Percentiles rank a stretch among this genome's conserved stretches.
Evolutionary conservation across 352 stramenopile species (phyloP).

Genomic region (Pythium coloratum): DNA sequence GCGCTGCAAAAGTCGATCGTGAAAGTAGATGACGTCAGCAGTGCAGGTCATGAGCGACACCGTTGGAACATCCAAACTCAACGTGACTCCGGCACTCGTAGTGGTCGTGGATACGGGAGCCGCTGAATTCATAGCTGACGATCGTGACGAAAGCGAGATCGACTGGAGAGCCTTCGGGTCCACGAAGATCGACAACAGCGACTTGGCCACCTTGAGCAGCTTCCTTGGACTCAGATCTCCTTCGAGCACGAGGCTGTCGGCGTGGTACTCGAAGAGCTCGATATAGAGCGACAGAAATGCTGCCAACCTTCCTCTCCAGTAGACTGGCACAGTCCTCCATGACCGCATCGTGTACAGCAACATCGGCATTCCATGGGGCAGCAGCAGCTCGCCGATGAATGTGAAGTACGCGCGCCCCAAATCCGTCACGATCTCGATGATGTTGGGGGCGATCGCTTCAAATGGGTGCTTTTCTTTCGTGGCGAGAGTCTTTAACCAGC

Average conservation of each 20-base stretch:
- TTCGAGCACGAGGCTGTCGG: constrained; percentile 30
- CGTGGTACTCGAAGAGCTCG: constrained; percentile 52
- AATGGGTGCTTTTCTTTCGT: constrained; percentile 17
- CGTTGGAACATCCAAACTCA: constrained; percentile 7
- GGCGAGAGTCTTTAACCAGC: constrained; percentile 49
- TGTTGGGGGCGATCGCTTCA: constrained; percentile 19
- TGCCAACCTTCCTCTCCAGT: constrained; percentile 32
- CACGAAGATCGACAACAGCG: constrained; percentile 21
- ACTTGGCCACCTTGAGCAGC: constrained; percentile 29
- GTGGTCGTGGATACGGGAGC: background rate
- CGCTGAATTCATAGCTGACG: background rate
- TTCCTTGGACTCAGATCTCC: constrained; percentile 36
- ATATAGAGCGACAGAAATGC: constrained; percentile 70
- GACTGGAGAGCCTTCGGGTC: constrained; percentile 16
- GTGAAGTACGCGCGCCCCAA: constrained; percentile 47
- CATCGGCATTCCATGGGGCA: constrained; percentile 40
- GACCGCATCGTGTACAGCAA: constrained; percentile 66
- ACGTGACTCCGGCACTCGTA: constrained; percentile 1
- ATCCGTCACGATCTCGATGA: constrained; percentile 59
- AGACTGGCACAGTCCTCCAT: constrained; percentile 47
- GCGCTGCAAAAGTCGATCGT: constrained; percentile 25
- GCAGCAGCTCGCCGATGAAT: constrained; percentile 40
- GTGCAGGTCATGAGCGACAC: constrained; percentile 12
- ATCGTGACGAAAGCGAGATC: constrained; percentile 9
- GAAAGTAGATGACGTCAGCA: constrained; percentile 25